Conservation (phyloP, 441 rosid species). For the Adansonia madagascariensis region DNA sequence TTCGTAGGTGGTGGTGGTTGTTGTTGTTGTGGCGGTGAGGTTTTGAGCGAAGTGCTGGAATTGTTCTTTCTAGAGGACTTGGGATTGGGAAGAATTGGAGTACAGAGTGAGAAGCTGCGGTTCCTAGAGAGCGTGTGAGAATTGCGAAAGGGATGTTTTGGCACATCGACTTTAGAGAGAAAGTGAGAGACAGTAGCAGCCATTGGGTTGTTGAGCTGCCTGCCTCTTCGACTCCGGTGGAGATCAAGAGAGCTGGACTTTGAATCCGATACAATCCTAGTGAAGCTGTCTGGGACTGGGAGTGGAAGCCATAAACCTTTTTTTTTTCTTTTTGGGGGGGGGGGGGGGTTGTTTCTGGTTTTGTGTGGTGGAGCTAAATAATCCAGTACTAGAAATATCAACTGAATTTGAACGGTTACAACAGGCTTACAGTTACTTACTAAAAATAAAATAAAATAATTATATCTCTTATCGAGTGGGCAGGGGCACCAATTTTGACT, state of each 20-base stretch:
- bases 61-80: constrained; percentile 41
- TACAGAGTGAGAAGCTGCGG: constrained; percentile 30
- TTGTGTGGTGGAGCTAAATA: background rate
- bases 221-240: background rate
- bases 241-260: background rate
- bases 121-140: constrained; percentile 25
- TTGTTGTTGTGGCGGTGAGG: constrained; percentile 30
- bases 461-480: too few relatives aligned
- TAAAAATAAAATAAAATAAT: too few relatives aligned
- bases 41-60: constrained; percentile 33
- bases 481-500: too few relatives aligned
- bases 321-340: too few relatives aligned
- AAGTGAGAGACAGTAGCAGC: constrained; percentile 34
- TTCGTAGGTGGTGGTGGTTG: constrained; percentile 19
- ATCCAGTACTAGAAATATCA: constrained; percentile 2
- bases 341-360: background rate
- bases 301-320: constrained; percentile 25
- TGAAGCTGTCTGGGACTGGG: constrained; percentile 19
- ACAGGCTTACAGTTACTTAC: background rate
- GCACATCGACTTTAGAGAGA: constrained; percentile 29
- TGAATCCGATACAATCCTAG: background rate
- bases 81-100: constrained; percentile 18
- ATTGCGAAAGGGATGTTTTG: constrained; percentile 16
- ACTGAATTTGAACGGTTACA: background rate
- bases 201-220: constrained; percentile 28